Evolutionary conservation across 805 yeast species (phyloP).

Genomic region (Metschnikowia chrysomelidarum): DNA sequence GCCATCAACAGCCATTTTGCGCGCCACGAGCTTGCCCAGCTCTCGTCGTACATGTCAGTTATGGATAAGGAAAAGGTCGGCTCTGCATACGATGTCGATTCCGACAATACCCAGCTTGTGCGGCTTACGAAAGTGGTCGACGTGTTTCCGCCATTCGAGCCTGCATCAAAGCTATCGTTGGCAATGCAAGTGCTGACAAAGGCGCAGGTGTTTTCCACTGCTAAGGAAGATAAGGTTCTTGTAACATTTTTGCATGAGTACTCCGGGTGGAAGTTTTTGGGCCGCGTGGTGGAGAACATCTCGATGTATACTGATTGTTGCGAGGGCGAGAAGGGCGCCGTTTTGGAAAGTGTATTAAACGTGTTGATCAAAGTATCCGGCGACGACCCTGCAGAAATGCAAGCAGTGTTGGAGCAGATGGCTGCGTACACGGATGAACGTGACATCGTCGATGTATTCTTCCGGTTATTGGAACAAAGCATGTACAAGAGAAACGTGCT

Average conservation of each 20-base stretch:
- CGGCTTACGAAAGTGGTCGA: slow-evolving; percentile 47
- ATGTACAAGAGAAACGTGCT: slow-evolving; percentile 52
- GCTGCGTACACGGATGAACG: slow-evolving; percentile 51
- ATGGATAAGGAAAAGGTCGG: slow-evolving; percentile 40
- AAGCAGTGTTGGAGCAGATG: slow-evolving; percentile 36
- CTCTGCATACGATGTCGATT: slow-evolving; percentile 46
- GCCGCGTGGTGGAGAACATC: slow-evolving; percentile 70
- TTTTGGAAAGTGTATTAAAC: slow-evolving; percentile 43
- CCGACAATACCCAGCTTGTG: slow-evolving; percentile 51
- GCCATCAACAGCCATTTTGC: slow-evolving; percentile 69
- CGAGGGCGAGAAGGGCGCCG: slow-evolving; percentile 36
- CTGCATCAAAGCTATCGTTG: slow-evolving; percentile 44
- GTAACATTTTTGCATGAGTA: slow-evolving; percentile 71
- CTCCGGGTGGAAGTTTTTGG: slow-evolving; percentile 86
- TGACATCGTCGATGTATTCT: slow-evolving; percentile 60
- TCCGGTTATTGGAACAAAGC: slow-evolving; percentile 66
- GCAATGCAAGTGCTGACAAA: slow-evolving; percentile 51
- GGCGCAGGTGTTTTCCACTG: slow-evolving; percentile 66
- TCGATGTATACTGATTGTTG: slow-evolving; percentile 38
- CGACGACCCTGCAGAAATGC: slow-evolving; percentile 3
- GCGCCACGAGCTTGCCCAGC: slow-evolving; percentile 52
- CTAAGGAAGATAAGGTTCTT: slow-evolving; percentile 30
- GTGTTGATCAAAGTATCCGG: slow-evolving; percentile 39
- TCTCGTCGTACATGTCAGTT: slow-evolving; percentile 61
- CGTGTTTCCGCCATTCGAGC: slow-evolving; percentile 57